Base-by-base conservation (phyloP, 805 yeast genomes). In the Yarrowia osloensis region DNA sequence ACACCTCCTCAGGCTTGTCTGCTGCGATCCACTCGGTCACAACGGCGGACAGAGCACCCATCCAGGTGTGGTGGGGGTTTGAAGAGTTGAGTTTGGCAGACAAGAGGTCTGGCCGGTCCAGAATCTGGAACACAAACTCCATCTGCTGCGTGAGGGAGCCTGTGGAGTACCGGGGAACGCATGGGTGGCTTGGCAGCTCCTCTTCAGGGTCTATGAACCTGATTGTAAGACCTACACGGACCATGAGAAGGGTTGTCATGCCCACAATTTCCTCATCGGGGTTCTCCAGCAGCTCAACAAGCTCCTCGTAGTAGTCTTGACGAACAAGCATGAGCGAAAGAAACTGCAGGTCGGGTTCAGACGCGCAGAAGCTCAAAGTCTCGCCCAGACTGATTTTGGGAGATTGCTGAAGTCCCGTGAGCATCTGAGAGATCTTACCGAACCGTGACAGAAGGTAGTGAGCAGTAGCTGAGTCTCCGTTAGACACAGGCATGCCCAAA, bases 31-130 rank as follows among this genome's bases (percentile, higher is more conserved):
- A 57, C n/a, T 28, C n/a, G 8, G 63, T 57, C 13, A 57, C 63
- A 13, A 57, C 49, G 3, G 35, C 37, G 6, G 49, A 57, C 2
- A 57, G 49, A 22, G 63, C 63, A 15, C 63, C 63, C 63, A 57
- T 57, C 63, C 63, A 57, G 49, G 63, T 57, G 13, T 57, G 63
- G 17, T 40, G 49, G 33, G 63, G 47, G 19, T 28, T 57, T 1
- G 49, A 39, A 4, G 63, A 26, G 28, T 40, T 39, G 4, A 57
- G 4, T 19, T 40, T 40, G 4, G 49, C 49, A 0, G 31, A 17
- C 19, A 57, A 17, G 11, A 57, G 63, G 8, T 40, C 63, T 4
- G 63, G 63, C 2, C 49, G 24, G 49, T 57, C 63, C 28, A 57
- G 15, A 22, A 57, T 37, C 49, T 57, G 63, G 12, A 39, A 57